Percentiles rank a stretch among this genome's conserved stretches.
These are phyloP conservation scores for Mrakia blollopis DNA, from an alignment of 768 basidiomycete genomes.

Conservation along the genomic window DNA sequence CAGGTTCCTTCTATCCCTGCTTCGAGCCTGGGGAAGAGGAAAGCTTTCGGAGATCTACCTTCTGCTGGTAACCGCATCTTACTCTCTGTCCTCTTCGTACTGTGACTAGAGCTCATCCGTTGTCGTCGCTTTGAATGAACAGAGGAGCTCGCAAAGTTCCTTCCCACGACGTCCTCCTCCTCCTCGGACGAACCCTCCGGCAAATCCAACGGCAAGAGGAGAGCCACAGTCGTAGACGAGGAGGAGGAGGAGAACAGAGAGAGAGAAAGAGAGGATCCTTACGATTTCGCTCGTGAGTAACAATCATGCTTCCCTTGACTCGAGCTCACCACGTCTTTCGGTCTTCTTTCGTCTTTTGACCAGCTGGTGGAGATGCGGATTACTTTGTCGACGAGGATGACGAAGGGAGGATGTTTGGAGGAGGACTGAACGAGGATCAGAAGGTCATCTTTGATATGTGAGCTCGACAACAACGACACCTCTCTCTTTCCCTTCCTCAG, in stretches of 20 bases:
- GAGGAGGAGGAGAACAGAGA: conserved; percentile 32
- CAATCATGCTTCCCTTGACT: not conserved
- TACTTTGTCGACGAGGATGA: conserved; percentile 79
- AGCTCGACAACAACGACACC: conserved; percentile 5
- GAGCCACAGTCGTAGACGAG: conserved; percentile 25
- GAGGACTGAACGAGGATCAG: conserved; percentile 85
- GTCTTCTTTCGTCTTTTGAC: conserved; percentile 48
- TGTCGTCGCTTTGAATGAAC: conserved; percentile 33
- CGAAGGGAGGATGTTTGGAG: conserved; percentile 88
- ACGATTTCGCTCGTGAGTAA: conserved; percentile 29
- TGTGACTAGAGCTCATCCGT: conserved; percentile 33
- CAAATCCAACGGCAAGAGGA: conserved; percentile 20
- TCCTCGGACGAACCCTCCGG: conserved; percentile 47
- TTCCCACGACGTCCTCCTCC: too few species aligned
- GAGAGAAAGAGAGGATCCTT: conserved; percentile 13
- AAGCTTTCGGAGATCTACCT: conserved; percentile 34
- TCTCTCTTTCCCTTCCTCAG: not conserved
- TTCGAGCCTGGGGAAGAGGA: conserved; percentile 36
- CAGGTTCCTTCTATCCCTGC: conserved; percentile 53
- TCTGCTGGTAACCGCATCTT: conserved; percentile 29
- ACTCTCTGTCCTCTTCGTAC: conserved; percentile 11
- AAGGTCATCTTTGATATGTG: conserved; percentile 83
- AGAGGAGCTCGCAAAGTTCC: conserved; percentile 39
- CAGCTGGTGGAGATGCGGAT: conserved; percentile 81
- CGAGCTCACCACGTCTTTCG: too few species aligned